Conservation (phyloP, 202 grass and related monocot genomes). For the Dendrocalamus latiflorus region DNA sequence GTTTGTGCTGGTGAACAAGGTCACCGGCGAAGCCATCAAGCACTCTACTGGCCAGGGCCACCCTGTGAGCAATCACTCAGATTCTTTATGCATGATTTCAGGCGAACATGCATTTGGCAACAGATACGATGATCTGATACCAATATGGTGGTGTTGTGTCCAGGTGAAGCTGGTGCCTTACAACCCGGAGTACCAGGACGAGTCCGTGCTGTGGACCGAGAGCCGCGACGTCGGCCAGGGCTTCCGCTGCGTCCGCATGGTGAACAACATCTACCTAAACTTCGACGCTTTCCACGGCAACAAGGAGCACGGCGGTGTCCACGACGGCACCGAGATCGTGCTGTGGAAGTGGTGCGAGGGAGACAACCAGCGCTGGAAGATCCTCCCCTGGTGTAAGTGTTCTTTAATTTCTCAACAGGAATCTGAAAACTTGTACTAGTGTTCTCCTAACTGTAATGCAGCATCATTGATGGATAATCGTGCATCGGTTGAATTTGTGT, state of each 20-base stretch:
- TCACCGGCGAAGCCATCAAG: constrained; percentile 68
- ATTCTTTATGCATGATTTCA: background rate
- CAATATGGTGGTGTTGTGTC: background rate
- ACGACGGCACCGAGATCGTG: constrained; percentile 83
- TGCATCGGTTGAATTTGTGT: background rate
- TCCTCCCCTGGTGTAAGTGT: too few relatives aligned
- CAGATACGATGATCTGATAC: background rate
- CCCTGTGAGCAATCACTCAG: constrained; percentile 34
- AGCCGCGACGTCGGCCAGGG: constrained; percentile 69
- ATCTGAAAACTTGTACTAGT: too few relatives aligned
- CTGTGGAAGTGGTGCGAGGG: too few relatives aligned
- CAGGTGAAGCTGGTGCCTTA: too few relatives aligned
- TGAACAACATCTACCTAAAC: too few relatives aligned
- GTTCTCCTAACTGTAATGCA: background rate
- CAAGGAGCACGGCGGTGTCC: constrained; percentile 67
- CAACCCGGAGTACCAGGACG: constrained; percentile 6
- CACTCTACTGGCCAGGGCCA: constrained; percentile 73
- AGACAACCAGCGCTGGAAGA: too few relatives aligned
- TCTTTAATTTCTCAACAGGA: too few relatives aligned
- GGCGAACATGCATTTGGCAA: background rate
- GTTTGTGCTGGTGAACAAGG: constrained; percentile 60
- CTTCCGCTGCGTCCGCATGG: constrained; percentile 87
- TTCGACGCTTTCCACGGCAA: constrained; percentile 74
- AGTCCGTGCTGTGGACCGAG: constrained; percentile 81
- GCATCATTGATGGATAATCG: background rate